Conservation (phyloP, 1,139 yeast species). For the Kodamaea suecica region DNA sequence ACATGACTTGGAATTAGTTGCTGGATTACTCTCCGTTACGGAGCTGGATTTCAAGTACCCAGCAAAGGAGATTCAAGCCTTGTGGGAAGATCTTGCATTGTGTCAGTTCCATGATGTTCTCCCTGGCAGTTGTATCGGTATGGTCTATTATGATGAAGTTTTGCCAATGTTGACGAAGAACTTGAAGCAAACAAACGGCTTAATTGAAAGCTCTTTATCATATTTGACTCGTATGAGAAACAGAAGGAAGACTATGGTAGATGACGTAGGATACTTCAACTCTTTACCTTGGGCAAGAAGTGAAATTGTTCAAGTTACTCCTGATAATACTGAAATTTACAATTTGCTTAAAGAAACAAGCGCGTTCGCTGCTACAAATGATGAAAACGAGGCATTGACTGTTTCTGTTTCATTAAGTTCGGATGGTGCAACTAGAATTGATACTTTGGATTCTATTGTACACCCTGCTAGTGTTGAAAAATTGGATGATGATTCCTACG, state of each 20-base stretch:
- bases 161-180: constrained; percentile 68
- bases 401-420: constrained; percentile 16
- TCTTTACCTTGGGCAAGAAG: constrained; percentile 69
- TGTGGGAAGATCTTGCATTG: constrained; percentile 86
- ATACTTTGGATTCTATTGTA: constrained; percentile 23
- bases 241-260: constrained; percentile 10
- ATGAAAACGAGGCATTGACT: constrained; percentile 6
- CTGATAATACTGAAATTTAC: constrained; percentile 10
- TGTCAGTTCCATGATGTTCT: constrained; percentile 97
- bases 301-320: constrained; percentile 44
- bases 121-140: constrained; percentile 94
- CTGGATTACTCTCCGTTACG: constrained; percentile 67
- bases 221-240: constrained; percentile 8
- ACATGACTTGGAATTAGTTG: constrained; percentile 82
- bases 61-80: constrained; percentile 53
- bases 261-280: constrained; percentile 39
- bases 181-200: constrained; percentile 47
- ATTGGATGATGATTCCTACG: constrained; percentile 35
- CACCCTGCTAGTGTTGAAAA: constrained; percentile 49
- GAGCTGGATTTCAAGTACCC: constrained; percentile 64
- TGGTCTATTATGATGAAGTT: constrained; percentile 92
- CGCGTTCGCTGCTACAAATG: constrained; percentile 4
- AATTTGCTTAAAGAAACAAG: constrained; percentile 5
- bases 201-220: constrained; percentile 52
- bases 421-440: constrained; percentile 12